phyloP scores from a whole-genome alignment of 768 basidiomycete species.

The Grammothele lineata region DNA sequence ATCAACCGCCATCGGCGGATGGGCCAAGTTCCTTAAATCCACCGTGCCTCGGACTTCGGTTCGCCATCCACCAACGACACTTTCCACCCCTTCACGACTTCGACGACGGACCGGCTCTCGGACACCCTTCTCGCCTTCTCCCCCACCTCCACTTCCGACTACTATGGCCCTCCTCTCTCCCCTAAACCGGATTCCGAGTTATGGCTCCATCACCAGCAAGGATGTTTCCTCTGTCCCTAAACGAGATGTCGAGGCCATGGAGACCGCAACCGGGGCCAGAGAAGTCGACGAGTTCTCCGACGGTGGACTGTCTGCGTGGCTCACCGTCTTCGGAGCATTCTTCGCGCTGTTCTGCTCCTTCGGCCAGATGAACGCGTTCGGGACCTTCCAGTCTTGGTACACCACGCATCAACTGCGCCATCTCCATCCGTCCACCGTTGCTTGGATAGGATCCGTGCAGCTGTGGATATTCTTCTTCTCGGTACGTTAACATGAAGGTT shows the following conservation, averaged over 20 bases:
- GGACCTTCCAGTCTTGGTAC: constrained; percentile 70
- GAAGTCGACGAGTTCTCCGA: constrained; percentile 21
- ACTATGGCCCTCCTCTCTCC: neutral
- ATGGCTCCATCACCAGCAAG: constrained; percentile 1
- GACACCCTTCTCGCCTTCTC: too few species aligned
- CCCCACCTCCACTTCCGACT: neutral
- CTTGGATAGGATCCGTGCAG: constrained; percentile 58
- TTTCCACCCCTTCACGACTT: too few species aligned
- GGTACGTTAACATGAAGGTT: constrained; percentile 33
- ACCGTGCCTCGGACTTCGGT: neutral
- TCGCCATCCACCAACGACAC: neutral
- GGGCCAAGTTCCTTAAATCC: neutral
- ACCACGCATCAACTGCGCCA: constrained; percentile 51
- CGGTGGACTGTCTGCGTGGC: constrained; percentile 31
- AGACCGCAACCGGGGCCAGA: too few species aligned
- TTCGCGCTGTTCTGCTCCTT: constrained; percentile 65
- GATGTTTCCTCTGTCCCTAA: neutral
- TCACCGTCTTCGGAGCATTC: constrained; percentile 61
- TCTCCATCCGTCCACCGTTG: constrained; percentile 29
- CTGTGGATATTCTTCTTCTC: constrained; percentile 70
- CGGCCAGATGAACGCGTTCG: constrained; percentile 68
- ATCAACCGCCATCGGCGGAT: constrained; percentile 13
- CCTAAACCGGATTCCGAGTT: neutral
- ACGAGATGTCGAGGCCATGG: neutral
- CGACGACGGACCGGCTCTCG: too few species aligned